Evolutionary conservation across 108 stramenopile species (phyloP), one percentile per base, ranked within the genome.

Genomic region (Cyclotella baltica): DNA sequence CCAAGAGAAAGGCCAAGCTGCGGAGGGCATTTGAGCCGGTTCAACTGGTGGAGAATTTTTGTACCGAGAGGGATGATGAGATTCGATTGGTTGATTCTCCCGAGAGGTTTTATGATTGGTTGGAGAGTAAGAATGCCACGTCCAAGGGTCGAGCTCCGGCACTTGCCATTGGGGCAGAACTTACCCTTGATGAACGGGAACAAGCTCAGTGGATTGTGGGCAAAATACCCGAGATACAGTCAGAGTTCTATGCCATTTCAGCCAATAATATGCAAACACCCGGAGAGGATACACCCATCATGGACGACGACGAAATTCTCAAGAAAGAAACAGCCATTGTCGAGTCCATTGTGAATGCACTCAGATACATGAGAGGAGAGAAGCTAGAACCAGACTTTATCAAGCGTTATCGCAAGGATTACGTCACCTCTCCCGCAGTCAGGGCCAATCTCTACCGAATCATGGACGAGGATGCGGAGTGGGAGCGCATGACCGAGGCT

Each of bases 11-110:
- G 73, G 92, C 92, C 23, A 78, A 88, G 55, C 81, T 96, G 1
- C 84, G 95, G 15, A 75, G 78, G 52, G 91, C 90, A 19, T 96
- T 94, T 88, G 95, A 96, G 72, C 95, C 95, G n/a, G 89, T 91
- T 0, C 89, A 90, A 63, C 83, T 96, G 13, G 81, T 96, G 48
- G 95, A 96, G 77, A 94, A 96, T 69, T 96, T 96, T 80, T 92
- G 93, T 63, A 96, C 95, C n/a, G 93, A 94, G 51, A 72, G 88
- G 16, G 95, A 96, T 83, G 95, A 96, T 65, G 85, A 90, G 58
- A 93, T 94, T 69, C 83, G 95, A 27, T 70, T 74, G 70, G 73
- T 58, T 19, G 92, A 93, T 77, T 83, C 75, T 22, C 95, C 95
- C 0, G 95, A 96, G 78, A 76, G 95, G 38, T 93, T 85, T 72